Evolutionary conservation across 208 protist species (phyloP).

Genomic region (Acanthamoeba sp.): DNA sequence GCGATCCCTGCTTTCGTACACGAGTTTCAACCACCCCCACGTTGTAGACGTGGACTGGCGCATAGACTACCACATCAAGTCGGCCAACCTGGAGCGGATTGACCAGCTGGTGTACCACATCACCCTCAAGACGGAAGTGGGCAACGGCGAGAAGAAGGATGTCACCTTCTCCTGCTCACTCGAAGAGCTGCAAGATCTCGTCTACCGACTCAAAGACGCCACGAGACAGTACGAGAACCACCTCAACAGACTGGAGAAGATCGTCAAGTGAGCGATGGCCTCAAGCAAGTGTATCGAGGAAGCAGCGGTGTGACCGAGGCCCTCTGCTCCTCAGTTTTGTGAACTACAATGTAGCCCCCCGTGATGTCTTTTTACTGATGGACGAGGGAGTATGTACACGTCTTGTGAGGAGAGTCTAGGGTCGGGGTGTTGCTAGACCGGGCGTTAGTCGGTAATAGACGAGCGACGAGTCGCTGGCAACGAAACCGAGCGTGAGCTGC

Average conservation of each 20-base stretch:
- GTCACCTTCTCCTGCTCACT: conserved; percentile 69
- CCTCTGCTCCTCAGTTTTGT: neutral
- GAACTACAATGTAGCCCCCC: conserved; percentile 13
- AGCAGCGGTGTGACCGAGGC: neutral
- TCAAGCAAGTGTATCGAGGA: neutral
- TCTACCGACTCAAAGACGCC: conserved; percentile 73
- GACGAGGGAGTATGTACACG: neutral
- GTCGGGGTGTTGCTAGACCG: neutral
- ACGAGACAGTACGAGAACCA: conserved; percentile 71
- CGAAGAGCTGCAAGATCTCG: conserved; percentile 75
- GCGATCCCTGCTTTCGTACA: conserved; percentile 63
- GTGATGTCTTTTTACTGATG: too few species aligned
- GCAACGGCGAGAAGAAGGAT: conserved; percentile 67
- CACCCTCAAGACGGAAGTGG: conserved; percentile 76
- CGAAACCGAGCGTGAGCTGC: conserved; percentile 57
- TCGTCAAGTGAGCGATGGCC: conserved; percentile 37
- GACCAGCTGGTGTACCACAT: conserved; percentile 72
- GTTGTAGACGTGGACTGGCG: conserved; percentile 73
- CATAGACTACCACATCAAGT: conserved; percentile 77
- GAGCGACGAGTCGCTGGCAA: conserved; percentile 24
- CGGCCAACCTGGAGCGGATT: conserved; percentile 63
- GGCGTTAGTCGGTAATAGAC: conserved; percentile 48
- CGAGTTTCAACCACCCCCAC: conserved; percentile 70
- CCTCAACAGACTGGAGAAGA: conserved; percentile 57
- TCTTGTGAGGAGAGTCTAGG: neutral